Evolutionary conservation across 1,284 basidiomycete genomes (phyloP), one percentile per base, ranked within the genome.

Genomic region (Ceratobasidium sp.): DNA sequence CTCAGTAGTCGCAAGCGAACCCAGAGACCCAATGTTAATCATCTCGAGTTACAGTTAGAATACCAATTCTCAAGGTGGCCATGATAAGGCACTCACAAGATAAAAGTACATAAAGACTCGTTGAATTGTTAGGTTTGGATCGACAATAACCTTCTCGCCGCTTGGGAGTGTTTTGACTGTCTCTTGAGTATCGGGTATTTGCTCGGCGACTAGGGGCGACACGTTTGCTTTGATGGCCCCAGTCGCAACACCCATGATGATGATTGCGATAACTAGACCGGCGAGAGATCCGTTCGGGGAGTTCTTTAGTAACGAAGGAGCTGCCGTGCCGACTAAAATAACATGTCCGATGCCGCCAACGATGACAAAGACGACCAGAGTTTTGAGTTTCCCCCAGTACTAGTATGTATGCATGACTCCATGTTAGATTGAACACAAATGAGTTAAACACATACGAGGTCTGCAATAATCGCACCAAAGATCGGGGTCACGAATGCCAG

Each of bases 11-110:
- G 79, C 79, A 53, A 83, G 78, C 72, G 82, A 82, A 0, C 74
- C 75, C n/a, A 80, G 72, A 8, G 78, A 78, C 16, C 79, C 79
- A 18, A 78, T 57, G 79, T 94, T 94, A 72, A 79, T 75, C 53
- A 76, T 67, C 30, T 72, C n/a, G 41, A 59, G 16, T 36, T 6
- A 18, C 12, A 34, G 8, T 39, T 57, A 3, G 32, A 30, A 12
- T 14, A 53, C 8, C 14, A 50, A 50, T 53, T 26, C 50, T 5
- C 28, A 16, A 57, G 30, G n/a, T n/a, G 32, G 14, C 48, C 6
- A 26, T 3, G 28, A 26, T 16, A n/a, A n/a, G n/a, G 9, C 16
- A n/a, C 48, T 28, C 21, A 53, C 77, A 39, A 81, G 73, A 72
- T 59, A 72, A 30, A 74, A 75, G 65, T 71, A 77, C 75, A 75